Conservation (phyloP, 352 stramenopile species). For the Blastocystis sp. region DNA sequence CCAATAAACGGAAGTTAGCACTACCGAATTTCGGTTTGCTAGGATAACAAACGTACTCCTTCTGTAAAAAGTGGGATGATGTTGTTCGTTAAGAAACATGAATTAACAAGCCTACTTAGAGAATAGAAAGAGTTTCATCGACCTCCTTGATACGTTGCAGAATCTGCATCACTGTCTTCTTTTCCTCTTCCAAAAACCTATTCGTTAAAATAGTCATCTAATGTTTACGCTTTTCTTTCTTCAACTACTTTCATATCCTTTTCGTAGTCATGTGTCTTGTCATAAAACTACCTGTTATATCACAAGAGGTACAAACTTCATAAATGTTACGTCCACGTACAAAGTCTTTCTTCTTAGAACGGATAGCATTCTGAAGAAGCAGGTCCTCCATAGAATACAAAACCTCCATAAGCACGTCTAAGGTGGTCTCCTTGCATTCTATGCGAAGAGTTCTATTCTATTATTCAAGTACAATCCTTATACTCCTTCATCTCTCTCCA, state of each 20-base stretch:
- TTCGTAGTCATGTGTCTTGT: slow-evolving; percentile 18
- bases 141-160: neutral
- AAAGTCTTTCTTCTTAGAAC: slow-evolving; percentile 56
- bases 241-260: slow-evolving; percentile 33
- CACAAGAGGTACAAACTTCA: neutral
- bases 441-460: neutral
- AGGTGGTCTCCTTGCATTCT: slow-evolving; percentile 1
- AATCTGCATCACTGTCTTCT: neutral
- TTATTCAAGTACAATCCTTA: neutral
- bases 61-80: too few relatives aligned
- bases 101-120: neutral
- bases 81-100: too few relatives aligned
- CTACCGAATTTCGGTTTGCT: too few relatives aligned
- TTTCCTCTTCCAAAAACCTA: neutral
- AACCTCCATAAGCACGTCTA: neutral
- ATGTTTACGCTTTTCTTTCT: neutral
- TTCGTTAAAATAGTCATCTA: neutral
- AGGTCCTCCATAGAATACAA: neutral
- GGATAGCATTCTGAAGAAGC: neutral
- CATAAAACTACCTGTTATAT: neutral
- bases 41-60: too few relatives aligned
- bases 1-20: too few relatives aligned
- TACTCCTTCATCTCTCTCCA: slow-evolving; percentile 40
- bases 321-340: slow-evolving; percentile 10
- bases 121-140: neutral